phyloP scores from a whole-genome alignment of 140 eudicot genomes.

The Senecio squalidus region DNA sequence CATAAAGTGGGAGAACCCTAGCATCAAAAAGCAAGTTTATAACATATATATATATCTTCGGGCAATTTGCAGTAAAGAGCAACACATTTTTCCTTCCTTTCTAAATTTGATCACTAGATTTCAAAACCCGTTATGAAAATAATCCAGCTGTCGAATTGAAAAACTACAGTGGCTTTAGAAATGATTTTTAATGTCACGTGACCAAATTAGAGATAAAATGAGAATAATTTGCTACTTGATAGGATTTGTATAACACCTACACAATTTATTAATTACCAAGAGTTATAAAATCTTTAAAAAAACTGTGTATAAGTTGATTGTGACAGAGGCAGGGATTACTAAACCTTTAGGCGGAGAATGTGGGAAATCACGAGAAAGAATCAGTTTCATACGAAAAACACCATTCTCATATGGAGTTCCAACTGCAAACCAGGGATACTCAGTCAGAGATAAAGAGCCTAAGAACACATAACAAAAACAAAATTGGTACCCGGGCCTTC shows the following conservation, averaged over 20 bases:
- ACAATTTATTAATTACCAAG: not conserved
- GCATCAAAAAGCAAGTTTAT: not conserved
- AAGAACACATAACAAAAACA: not conserved
- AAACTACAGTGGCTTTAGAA: not conserved
- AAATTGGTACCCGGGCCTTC: constrained; percentile 68
- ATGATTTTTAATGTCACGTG: not conserved
- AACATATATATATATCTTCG: not conserved
- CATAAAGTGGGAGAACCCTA: not conserved
- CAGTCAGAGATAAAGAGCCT: not conserved
- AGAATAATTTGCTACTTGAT: not conserved
- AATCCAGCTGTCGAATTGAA: not conserved
- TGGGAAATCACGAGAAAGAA: constrained; percentile 77
- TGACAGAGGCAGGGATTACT: not conserved
- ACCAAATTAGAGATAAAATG: not conserved
- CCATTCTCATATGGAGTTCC: constrained; percentile 95
- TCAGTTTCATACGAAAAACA: constrained; percentile 81
- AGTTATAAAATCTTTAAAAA: not conserved
- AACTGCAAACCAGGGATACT: constrained; percentile 46
- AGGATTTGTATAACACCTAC: not conserved
- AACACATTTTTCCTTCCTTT: not conserved
- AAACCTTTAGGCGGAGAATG: constrained; percentile 88
- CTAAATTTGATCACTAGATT: not conserved
- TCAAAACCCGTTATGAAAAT: not conserved
- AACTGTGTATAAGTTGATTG: not conserved
- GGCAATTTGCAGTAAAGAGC: not conserved